Conservation (phyloP, 2,329 filamentous ascomycete species). For the Alternaria consortialis region DNA sequence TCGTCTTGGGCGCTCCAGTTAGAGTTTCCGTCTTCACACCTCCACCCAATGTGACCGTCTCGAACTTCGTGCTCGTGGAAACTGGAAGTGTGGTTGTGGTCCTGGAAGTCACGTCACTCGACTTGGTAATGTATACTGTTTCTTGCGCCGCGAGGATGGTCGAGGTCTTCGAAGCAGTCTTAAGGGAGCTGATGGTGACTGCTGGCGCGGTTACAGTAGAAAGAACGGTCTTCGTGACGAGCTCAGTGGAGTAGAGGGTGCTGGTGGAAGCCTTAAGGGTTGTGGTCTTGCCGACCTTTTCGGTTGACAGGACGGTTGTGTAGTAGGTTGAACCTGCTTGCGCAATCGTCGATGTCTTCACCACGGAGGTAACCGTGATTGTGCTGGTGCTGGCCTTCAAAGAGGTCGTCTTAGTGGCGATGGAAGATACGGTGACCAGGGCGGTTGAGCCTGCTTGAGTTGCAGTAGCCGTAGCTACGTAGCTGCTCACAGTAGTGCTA, state of each 20-base stretch:
- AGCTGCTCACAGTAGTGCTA: constrained; percentile 35
- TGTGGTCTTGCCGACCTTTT: constrained; percentile 26
- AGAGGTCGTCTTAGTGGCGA: constrained; percentile 20
- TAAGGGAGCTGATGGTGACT: constrained; percentile 30
- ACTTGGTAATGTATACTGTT: constrained; percentile 20
- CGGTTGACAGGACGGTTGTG: constrained; percentile 25
- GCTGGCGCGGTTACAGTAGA: constrained; percentile 27
- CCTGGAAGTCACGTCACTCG: constrained; percentile 21
- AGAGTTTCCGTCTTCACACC: constrained; percentile 22
- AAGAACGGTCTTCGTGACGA: constrained; percentile 17
- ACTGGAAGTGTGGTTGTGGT: constrained; percentile 33
- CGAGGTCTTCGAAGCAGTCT: constrained; percentile 21
- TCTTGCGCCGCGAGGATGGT: constrained; percentile 18
- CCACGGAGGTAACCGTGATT: constrained; percentile 29
- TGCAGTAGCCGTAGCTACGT: constrained; percentile 25
- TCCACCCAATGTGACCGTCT: constrained; percentile 22
- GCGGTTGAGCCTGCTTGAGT: constrained; percentile 27
- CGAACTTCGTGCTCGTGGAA: constrained; percentile 19
- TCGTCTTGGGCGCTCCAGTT: constrained; percentile 20
- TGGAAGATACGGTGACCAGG: constrained; percentile 19
- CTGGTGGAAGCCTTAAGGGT: constrained; percentile 29
- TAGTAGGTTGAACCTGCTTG: constrained; percentile 33
- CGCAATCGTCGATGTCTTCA: constrained; percentile 32
- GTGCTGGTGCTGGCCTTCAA: constrained; percentile 29
- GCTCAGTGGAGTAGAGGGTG: constrained; percentile 20